phyloP scores from a whole-genome alignment of 495 filamentous ascomycete genomes.

The Apiosordaria backusii region DNA sequence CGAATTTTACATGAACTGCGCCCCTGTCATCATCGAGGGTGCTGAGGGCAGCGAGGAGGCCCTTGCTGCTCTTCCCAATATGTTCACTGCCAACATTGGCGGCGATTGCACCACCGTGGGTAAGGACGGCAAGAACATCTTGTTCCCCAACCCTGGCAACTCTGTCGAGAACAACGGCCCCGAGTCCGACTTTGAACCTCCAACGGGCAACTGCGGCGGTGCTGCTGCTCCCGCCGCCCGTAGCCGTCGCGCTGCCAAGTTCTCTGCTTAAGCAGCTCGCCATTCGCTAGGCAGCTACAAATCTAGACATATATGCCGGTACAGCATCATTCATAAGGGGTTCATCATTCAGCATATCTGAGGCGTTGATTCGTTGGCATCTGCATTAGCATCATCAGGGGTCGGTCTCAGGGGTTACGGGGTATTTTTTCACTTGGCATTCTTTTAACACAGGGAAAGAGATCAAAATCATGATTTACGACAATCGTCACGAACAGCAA shows the following conservation, averaged over 20 bases:
- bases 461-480: background rate
- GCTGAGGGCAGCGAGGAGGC: constrained; percentile 46
- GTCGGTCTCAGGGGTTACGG: no score
- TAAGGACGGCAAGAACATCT: constrained; percentile 39
- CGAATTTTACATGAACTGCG: constrained; percentile 97
- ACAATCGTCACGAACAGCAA: background rate
- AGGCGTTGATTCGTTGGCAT: constrained; percentile 9
- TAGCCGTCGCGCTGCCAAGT: constrained; percentile 10
- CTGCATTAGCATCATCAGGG: background rate
- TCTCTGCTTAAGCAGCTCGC: constrained; percentile 8
- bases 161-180: constrained; percentile 49
- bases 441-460: background rate
- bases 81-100: constrained; percentile 76
- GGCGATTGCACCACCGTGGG: constrained; percentile 49
- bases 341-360: constrained; percentile 1
- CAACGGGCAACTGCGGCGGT: constrained; percentile 21
- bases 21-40: constrained; percentile 62
- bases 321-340: background rate
- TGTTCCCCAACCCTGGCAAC: constrained; percentile 55
- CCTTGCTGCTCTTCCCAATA: constrained; percentile 63
- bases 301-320: background rate
- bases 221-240: constrained; percentile 12
- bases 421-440: background rate
- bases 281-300: background rate
- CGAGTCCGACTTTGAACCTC: constrained; percentile 9